Evolutionary conservation across 306 rosid genomes (phyloP), one percentile per base, ranked within the genome.

Genomic region (Trichosanthes cucumerina): DNA sequence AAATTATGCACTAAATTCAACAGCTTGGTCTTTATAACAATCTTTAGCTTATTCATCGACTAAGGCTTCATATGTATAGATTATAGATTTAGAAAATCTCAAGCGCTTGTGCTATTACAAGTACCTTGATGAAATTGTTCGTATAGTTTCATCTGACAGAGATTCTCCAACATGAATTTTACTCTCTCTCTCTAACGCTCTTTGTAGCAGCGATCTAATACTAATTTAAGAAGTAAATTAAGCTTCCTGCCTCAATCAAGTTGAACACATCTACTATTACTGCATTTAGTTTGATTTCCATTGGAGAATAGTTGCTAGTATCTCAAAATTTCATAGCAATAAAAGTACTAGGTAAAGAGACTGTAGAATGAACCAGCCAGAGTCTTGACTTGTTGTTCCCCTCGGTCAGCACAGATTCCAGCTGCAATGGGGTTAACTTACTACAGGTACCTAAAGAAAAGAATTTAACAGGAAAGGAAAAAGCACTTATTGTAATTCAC

Each of bases 351-450:
- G 24, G 64, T 77, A 68, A 69, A 84, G 73, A 81, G 75, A 77
- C 54, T 70, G 58, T 52, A 78, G 68, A 80, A 85, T 86, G 65
- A 76, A 95, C 98, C 97, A 92, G 93, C 97, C 96, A 90, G 74
- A 82, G 84, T 83, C 84, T 88, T 46, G 98, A 81, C 52, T 91
- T 88, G 83, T 89, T 88, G 84, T 81, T 92, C 80, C 96, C 96
- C 83, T 95, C 98, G 2, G 91, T 92, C 82, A 95, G 87, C 88
- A 89, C 74, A 82, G 93, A 76, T 89, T 95, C 98, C 86, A 95
- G 81, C 81, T 92, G 91, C 87, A 95, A 81, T 38, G 98, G 98
- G 81, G 98, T 95, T 78, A 95, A 86, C 68, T 91, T 92, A 84
- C 62, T 83, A 50, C 82, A 85, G 70, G 89, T 78, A 83, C 91